Conservation (phyloP, 352 stramenopile genomes). For the Pythium scleroteichum region DNA sequence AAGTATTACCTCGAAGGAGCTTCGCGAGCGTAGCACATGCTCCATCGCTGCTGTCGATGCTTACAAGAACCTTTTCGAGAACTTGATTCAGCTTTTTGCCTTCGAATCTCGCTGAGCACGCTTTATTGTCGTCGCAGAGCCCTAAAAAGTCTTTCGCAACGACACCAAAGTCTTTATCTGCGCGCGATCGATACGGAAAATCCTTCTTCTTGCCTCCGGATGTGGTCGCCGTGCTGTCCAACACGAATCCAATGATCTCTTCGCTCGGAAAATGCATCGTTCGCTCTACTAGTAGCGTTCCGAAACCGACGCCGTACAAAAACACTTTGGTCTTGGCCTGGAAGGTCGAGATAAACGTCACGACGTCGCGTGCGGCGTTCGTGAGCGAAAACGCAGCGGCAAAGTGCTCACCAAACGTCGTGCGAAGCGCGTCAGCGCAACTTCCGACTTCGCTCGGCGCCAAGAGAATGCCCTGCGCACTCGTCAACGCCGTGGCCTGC, state of each 20-base stretch:
- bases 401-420: conserved; percentile 23
- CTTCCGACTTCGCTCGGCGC: conserved; percentile 14
- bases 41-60: conserved; percentile 9
- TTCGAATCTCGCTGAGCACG: conserved; percentile 34
- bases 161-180: conserved; percentile 34
- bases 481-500: conserved; percentile 13
- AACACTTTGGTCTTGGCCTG: conserved; percentile 47
- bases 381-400: conserved; percentile 57
- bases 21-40: neutral
- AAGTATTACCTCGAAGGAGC: neutral
- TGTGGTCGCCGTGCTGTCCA: conserved; percentile 53
- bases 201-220: conserved; percentile 26
- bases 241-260: conserved; percentile 55
- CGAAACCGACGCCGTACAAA: conserved; percentile 72
- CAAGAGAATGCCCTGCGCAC: conserved; percentile 8
- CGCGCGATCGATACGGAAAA: conserved; percentile 22
- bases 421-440: conserved; percentile 10
- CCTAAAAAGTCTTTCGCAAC: conserved; percentile 46
- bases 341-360: conserved; percentile 46
- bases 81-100: conserved; percentile 9
- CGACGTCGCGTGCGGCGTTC: conserved; percentile 61
- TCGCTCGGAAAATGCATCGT: conserved; percentile 55
- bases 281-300: conserved; percentile 62
- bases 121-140: conserved; percentile 43
- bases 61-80: conserved; percentile 13